Evolutionary conservation across 176 grass and related monocot genomes (phyloP), one percentile per base, ranked within the genome.

Genomic region (Puccinellia tenuiflora): DNA sequence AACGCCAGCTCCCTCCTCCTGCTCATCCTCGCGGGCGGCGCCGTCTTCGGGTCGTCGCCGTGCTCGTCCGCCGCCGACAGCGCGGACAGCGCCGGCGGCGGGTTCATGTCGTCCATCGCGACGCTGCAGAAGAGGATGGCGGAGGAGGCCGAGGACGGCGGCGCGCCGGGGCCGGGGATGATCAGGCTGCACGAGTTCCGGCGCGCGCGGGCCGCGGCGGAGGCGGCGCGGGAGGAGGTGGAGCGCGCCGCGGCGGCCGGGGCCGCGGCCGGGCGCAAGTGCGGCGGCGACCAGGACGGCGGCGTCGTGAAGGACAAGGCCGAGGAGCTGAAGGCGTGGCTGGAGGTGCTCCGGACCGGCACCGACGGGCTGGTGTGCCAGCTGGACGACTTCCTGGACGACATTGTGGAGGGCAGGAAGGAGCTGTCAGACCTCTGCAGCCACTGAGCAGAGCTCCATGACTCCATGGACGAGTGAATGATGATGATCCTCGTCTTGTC

Each of bases 361-460:
- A 99, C 97, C n/a, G 97, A 99, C 75, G 87, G 78, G 59, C 80
- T 99, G 14, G 91, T 89, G 25, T 91, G 91, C 79, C 97, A 99
- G 56, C 77, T 99, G 13, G 97, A 99, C 88, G 93, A 99, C 85
- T 96, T 99, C 88, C 85, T 99, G 39, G 97, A 99, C 87, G 97
- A 99, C 87, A 99, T 99, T 80, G 93, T 96, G 72, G 97, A 99
- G 71, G 97, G 97, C 18, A 87, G 97, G 77, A 99, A 99, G 86
- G 92, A 96, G 79, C 97, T 99, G 68, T 94, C 94, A 54, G 93
- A 96, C 73, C 83, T 99, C 11, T 99, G 97, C 84, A 99, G 93
- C 82, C 97, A 99, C 80, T 91, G 91, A 86, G 0, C 1, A 2
- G 13, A 29, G 5, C 12, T 62, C 59, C 56, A 25, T 20, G 11